Base-by-base conservation (phyloP, 176 grass and related monocot species). In the Aegilops speltoides region DNA sequence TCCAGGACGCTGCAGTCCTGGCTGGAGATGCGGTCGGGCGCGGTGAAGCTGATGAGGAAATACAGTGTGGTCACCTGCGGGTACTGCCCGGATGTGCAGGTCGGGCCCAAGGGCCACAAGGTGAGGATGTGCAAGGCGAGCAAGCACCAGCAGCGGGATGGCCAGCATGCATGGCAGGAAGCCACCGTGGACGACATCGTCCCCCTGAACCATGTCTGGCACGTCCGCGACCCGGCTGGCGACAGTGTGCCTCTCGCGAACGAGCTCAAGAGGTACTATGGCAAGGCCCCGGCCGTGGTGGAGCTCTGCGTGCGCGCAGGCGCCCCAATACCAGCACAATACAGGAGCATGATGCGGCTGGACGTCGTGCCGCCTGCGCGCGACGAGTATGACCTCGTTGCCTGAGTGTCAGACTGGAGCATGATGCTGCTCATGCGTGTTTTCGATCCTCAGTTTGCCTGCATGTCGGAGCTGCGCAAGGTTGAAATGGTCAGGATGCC, bases 61-160 rank as follows among this genome's bases (percentile, higher is more conserved):
- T 97, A 97, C 69, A 19, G 61, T 32, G 86, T 90, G 77, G 38
- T 86, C n/a, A 92, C 88, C 40, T 97, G 94, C 38, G 92, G 94
- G 31, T 97, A 90, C 77, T 94, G 94, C 83, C 87, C 89, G 6
- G 90, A 92, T 60, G 89, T 97, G 80, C 89, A 92, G 70, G 94
- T 97, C 32, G 94, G 91, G 5, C 94, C 92, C 36, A 97, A 89
- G 66, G 89, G 94, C 62, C 94, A 96, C 79, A 93, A 91, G 79
- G 91, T 90, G 64, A 79, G 94, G 82, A 91, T 90, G 87, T 94
- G 94, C 89, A 91, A 81, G 85, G 94, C 80, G 36, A 85, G 71
- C 34, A 94, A 94, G 82, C 94, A 97, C 80, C 92, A 94, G 64
- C 81, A 86, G 77, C 82, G 91, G 10, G 91, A 88, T 36, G 91